These are phyloP conservation scores for Taphrina deformans DNA, from an alignment of 1,139 yeast species.

Conservation along the genomic window DNA sequence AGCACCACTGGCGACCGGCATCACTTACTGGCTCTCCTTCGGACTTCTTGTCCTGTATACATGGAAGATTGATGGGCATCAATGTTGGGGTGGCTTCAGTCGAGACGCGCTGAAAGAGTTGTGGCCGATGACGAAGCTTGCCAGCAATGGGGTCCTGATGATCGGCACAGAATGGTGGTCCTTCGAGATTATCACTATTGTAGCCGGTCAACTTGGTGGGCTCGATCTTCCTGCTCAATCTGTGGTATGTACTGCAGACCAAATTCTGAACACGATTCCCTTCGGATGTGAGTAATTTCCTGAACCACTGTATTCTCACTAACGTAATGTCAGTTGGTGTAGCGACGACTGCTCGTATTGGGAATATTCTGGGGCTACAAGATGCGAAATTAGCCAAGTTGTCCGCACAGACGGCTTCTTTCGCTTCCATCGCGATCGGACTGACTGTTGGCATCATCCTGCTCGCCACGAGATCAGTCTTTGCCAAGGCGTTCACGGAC, in stretches of 20 bases:
- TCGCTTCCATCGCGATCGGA: conserved; percentile 62
- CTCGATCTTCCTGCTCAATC: conserved; percentile 84
- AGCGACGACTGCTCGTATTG: conserved; percentile 48
- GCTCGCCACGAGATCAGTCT: conserved; percentile 50
- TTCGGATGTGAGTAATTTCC: conserved; percentile 55
- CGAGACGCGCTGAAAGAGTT: conserved; percentile 48
- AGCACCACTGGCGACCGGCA: conserved; percentile 65
- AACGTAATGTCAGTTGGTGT: conserved; percentile 55
- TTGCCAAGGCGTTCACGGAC: conserved; percentile 68
- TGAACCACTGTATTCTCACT: conserved; percentile 47
- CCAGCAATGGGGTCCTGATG: conserved; percentile 80
- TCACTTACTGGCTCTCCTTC: conserved; percentile 66
- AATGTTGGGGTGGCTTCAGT: conserved; percentile 73
- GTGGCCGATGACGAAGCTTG: conserved; percentile 59
- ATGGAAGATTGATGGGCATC: conserved; percentile 57
- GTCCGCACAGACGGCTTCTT: conserved; percentile 65
- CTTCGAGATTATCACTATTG: conserved; percentile 71
- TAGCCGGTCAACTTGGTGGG: conserved; percentile 78
- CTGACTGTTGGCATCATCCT: conserved; percentile 51
- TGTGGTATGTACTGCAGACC: conserved; percentile 77
- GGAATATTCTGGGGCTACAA: conserved; percentile 76
- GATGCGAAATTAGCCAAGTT: conserved; percentile 62
- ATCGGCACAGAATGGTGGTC: conserved; percentile 84
- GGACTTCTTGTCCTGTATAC: conserved; percentile 56
- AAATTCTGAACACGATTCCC: conserved; percentile 79